phyloP scores from a whole-genome alignment of 345 rosid species.

The sweet orange (Citrus sinensis) region DVS_A1.0 CM039169.1:1271001-1271500 shows the following conservation, averaged over 20 bases:
- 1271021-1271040: no score
- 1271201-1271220: neutral
- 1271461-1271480: conserved; percentile 53
- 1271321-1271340: conserved; percentile 46
- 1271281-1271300: conserved; percentile 69
- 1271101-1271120: no score
- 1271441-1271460: conserved; percentile 53
- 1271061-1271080: no score
- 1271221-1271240: conserved; percentile 63
- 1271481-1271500: conserved; percentile 70
- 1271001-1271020: no score
- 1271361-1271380: conserved; percentile 78
- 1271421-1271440: conserved; percentile 71
- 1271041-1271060: no score
- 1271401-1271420: conserved; percentile 53
- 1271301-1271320: conserved; percentile 78
- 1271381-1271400: conserved; percentile 46
- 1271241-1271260: conserved; percentile 59
- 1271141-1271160: no score
- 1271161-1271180: no score
- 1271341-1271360: conserved; percentile 68
- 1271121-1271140: no score
- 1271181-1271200: no score
- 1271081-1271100: no score
- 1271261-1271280: conserved; percentile 57